Conservation (phyloP, 352 stramenopile genomes). For the Pythium aristosporum region DNA sequence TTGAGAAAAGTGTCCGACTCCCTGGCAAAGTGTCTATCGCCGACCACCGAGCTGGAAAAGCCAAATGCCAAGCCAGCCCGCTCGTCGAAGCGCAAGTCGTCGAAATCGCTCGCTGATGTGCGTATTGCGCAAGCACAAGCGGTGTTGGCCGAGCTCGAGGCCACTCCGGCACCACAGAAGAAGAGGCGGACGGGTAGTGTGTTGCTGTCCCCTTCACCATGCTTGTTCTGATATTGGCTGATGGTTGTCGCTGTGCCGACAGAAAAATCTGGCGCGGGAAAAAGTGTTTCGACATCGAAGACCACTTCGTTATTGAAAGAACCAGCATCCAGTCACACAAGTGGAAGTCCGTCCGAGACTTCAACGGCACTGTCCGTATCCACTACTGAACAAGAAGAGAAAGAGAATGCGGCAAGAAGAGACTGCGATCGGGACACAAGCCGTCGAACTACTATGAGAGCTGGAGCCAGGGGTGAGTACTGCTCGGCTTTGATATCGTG, state of each 20-base stretch:
- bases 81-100: background rate
- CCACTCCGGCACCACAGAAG: background rate
- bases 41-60: background rate
- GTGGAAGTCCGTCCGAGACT: background rate
- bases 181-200: background rate
- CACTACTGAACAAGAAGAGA: background rate
- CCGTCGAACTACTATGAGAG: conserved; percentile 18
- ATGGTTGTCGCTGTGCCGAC: background rate
- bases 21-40: background rate
- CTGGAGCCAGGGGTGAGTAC: conserved; percentile 6
- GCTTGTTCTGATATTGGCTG: background rate
- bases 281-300: background rate
- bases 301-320: background rate
- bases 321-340: background rate
- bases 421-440: background rate
- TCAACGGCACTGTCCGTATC: background rate
- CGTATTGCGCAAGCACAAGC: background rate
- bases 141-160: background rate
- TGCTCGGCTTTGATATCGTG: too few relatives aligned
- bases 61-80: background rate
- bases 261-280: background rate
- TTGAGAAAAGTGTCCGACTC: background rate
- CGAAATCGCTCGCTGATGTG: conserved; percentile 14
- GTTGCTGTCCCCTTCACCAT: background rate
- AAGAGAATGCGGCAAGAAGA: background rate